Conservation (phyloP, 129 eudicot genomes). For the Tagetes erecta region DNA sequence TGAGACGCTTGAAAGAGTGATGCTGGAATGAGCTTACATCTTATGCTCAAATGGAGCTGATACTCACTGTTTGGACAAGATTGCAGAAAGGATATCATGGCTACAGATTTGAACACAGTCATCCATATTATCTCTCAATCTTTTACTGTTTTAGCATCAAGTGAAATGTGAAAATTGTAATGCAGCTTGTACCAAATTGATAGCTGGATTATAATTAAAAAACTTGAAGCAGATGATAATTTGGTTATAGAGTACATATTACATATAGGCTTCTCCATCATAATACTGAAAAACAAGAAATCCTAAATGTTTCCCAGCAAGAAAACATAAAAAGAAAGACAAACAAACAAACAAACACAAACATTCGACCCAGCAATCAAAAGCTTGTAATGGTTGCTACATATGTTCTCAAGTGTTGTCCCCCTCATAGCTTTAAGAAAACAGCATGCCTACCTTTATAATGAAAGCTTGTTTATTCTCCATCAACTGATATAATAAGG, state of each 20-base stretch:
- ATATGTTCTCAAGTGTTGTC: conserved; percentile 32
- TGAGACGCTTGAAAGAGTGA: too few species aligned
- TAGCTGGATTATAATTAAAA: conserved; percentile 7
- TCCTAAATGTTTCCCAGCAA: conserved; percentile 35
- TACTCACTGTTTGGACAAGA: too few species aligned
- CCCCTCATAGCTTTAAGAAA: conserved; percentile 26
- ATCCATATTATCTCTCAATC: too few species aligned
- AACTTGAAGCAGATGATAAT: conserved; percentile 24
- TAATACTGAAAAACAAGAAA: conserved; percentile 30
- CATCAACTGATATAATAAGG: conserved; percentile 2
- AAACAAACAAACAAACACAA: conserved; percentile 31
- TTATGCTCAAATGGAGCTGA: too few species aligned
- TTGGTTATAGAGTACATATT: conserved; percentile 41
- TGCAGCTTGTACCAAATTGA: neutral
- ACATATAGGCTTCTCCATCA: conserved; percentile 46
- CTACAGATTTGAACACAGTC: too few species aligned
- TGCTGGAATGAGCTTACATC: too few species aligned
- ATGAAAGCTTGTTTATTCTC: conserved; percentile 35
- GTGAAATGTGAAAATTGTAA: neutral
- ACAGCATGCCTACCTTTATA: conserved; percentile 7
- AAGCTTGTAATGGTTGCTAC: conserved; percentile 30
- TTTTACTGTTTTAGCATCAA: neutral
- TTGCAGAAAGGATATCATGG: too few species aligned
- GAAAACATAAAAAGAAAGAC: conserved; percentile 21
- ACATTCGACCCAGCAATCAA: conserved; percentile 36